phyloP scores from a whole-genome alignment of 495 filamentous ascomycete species.

The Clavariopsis aquatica region DNA sequence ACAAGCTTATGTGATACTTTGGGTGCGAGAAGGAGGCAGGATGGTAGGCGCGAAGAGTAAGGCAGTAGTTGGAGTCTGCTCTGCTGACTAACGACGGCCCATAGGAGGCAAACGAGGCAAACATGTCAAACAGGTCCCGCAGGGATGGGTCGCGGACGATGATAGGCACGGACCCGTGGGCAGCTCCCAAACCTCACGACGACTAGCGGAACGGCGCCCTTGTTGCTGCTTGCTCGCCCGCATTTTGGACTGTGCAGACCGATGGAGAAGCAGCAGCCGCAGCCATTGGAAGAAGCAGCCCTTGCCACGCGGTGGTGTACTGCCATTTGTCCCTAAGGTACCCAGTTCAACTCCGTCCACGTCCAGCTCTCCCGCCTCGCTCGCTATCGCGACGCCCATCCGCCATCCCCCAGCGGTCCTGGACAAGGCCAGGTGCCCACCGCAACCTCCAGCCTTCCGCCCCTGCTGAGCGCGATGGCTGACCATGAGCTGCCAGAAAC shows the following conservation, averaged over 20 bases:
- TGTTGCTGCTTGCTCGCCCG: slow-evolving; percentile 9
- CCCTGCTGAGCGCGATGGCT: not conserved
- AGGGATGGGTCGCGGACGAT: not conserved
- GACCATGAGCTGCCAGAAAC: not conserved
- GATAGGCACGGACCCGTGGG: not conserved
- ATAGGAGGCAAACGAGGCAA: too few relatives aligned
- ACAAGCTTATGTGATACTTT: too few relatives aligned
- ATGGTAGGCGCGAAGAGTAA: too few relatives aligned
- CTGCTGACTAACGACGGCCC: too few relatives aligned
- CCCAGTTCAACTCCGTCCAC: slow-evolving; percentile 1
- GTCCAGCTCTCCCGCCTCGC: slow-evolving; percentile 1
- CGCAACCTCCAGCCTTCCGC: not conserved
- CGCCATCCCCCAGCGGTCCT: slow-evolving; percentile 1
- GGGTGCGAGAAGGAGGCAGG: too few relatives aligned
- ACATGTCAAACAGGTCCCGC: not conserved
- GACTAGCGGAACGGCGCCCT: slow-evolving; percentile 10
- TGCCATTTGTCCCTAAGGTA: slow-evolving; percentile 33
- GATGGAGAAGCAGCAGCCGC: slow-evolving; percentile 36
- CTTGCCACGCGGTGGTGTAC: slow-evolving; percentile 29
- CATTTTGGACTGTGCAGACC: slow-evolving; percentile 28
- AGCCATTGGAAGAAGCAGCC: slow-evolving; percentile 31
- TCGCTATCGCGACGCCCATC: slow-evolving; percentile 13
- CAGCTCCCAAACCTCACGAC: not conserved
- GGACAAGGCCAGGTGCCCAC: not conserved
- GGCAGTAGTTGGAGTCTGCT: too few relatives aligned